Evolutionary conservation across 768 basidiomycete species (phyloP).

Genomic region (Suillus americanus): DNA sequence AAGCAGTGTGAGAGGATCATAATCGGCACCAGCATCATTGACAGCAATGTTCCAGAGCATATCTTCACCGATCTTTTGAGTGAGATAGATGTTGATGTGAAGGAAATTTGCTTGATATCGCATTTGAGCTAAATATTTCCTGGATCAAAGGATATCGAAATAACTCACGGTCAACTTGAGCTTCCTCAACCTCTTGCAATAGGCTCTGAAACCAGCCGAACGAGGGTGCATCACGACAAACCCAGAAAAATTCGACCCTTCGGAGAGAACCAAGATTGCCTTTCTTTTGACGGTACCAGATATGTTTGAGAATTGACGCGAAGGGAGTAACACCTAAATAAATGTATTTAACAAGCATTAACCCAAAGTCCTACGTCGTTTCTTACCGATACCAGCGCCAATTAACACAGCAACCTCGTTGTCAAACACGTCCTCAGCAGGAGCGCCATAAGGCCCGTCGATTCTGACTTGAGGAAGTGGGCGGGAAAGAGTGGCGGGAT

Average conservation of each 20-base stretch:
- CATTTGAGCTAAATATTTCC: constrained; percentile 13
- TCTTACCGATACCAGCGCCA: constrained; percentile 88
- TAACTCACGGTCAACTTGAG: constrained; percentile 82
- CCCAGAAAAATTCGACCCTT: constrained; percentile 94
- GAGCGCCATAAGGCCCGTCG: constrained; percentile 92
- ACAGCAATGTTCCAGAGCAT: constrained; percentile 92
- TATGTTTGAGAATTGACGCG: constrained; percentile 91
- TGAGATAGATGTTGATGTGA: constrained; percentile 88
- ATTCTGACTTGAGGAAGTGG: constrained; percentile 71
- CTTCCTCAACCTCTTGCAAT: constrained; percentile 83
- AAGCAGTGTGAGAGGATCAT: constrained; percentile 87
- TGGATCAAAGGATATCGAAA: neutral
- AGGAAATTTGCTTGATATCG: constrained; percentile 75
- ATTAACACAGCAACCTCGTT: constrained; percentile 88
- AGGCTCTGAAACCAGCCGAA: constrained; percentile 96
- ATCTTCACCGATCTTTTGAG: constrained; percentile 80
- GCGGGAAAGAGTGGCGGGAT: constrained; percentile 44
- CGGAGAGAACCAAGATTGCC: constrained; percentile 77
- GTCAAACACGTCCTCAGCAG: constrained; percentile 87
- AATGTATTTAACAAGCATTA: constrained; percentile 1
- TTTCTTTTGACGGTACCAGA: constrained; percentile 89
- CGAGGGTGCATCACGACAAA: constrained; percentile 92
- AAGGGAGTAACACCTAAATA: constrained; percentile 84
- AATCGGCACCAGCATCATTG: constrained; percentile 82
- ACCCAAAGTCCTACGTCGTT: neutral